phyloP scores from a whole-genome alignment of 23 red algal species.

The Gracilaria domingensis region DNA sequence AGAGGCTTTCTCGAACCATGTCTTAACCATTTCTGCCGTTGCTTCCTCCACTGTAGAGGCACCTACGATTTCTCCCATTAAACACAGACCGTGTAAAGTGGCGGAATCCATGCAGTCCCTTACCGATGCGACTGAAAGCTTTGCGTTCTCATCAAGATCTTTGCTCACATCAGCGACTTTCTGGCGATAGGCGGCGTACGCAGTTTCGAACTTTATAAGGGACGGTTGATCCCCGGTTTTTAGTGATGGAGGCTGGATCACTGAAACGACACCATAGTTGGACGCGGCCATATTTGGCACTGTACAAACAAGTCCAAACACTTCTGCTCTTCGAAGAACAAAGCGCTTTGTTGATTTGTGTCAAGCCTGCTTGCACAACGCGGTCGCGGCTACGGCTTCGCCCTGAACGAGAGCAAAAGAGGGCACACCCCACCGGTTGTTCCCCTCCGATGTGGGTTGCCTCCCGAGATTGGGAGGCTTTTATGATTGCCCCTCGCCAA shows the following conservation, averaged over 20 bases:
- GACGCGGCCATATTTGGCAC: background rate
- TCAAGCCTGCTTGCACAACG: too few species aligned
- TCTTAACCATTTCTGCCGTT: constrained; percentile 12
- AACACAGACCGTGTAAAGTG: constrained; percentile 26
- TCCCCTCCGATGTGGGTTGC: too few species aligned
- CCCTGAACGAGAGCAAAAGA: too few species aligned
- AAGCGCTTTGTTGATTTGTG: constrained; percentile 24
- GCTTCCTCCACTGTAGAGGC: constrained; percentile 1
- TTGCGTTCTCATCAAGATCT: background rate
- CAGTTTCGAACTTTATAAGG: constrained; percentile 28
- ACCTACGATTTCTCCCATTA: constrained; percentile 29
- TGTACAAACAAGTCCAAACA: too few species aligned
- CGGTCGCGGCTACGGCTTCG: too few species aligned
- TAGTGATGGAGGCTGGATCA: background rate
- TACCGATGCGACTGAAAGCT: background rate
- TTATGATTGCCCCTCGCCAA: too few species aligned
- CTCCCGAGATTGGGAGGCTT: too few species aligned
- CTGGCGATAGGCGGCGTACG: background rate
- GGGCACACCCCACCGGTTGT: too few species aligned
- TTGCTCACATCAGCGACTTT: constrained; percentile 9
- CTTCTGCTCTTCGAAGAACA: background rate
- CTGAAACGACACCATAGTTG: background rate
- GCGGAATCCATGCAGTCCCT: constrained; percentile 9
- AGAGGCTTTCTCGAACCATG: constrained; percentile 29
- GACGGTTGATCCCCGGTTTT: background rate